Conservation (phyloP, 1,284 basidiomycete species). For the Sphagnurus paluster region DNA sequence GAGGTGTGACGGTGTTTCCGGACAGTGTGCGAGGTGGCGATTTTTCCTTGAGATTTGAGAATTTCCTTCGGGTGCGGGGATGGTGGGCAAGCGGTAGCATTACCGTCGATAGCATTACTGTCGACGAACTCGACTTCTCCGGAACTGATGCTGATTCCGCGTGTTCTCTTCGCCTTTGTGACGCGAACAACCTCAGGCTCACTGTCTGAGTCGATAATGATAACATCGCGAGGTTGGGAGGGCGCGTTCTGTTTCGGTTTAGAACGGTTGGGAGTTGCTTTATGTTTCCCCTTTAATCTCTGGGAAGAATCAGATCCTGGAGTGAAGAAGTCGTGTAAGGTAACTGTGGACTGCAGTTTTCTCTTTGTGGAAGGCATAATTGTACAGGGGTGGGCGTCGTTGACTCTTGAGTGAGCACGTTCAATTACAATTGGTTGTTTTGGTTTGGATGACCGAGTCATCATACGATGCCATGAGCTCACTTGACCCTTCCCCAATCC, state of each 20-base stretch:
- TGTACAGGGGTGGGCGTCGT: too few species aligned
- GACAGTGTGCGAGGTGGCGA: neutral
- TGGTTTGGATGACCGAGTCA: too few species aligned
- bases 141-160: constrained; percentile 22
- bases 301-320: constrained; percentile 18
- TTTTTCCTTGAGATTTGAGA: neutral
- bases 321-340: constrained; percentile 55
- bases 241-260: constrained; percentile 6
- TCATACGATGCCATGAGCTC: too few species aligned
- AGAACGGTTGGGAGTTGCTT: constrained; percentile 8
- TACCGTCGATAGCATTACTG: neutral
- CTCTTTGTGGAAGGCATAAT: constrained; percentile 37
- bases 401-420: too few species aligned
- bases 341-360: constrained; percentile 43
- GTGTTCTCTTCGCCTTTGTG: constrained; percentile 19
- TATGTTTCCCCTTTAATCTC: constrained; percentile 18
- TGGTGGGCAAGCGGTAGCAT: neutral
- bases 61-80: constrained; percentile 1
- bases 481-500: too few species aligned
- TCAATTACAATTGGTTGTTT: too few species aligned
- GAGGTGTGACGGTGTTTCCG: too few species aligned
- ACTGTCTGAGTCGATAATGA: constrained; percentile 63
- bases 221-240: constrained; percentile 33
- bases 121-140: constrained; percentile 37
- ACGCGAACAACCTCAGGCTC: constrained; percentile 24